These are phyloP conservation scores for Danielia reshetovae DNA, from an alignment of 805 yeast genomes.

Conservation along the genomic window DNA sequence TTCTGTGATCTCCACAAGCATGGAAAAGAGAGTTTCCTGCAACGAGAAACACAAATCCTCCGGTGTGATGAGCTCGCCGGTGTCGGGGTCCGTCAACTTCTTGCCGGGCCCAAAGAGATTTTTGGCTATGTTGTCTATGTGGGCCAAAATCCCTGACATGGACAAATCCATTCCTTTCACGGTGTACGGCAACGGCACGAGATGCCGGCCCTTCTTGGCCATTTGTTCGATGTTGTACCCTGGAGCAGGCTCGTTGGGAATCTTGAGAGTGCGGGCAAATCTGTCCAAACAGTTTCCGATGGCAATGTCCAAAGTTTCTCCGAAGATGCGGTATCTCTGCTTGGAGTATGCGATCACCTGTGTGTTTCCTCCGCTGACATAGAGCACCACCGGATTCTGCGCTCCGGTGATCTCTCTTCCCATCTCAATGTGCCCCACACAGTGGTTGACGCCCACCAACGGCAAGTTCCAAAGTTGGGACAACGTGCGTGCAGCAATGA, in stretches of 20 bases:
- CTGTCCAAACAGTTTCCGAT: conserved; percentile 96
- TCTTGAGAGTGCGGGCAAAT: conserved; percentile 86
- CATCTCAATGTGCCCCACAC: conserved; percentile 98
- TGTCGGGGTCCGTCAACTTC: conserved; percentile 34
- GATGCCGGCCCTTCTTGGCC: conserved; percentile 64
- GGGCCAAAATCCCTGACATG: conserved; percentile 92
- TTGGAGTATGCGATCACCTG: conserved; percentile 96
- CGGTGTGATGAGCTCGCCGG: conserved; percentile 56
- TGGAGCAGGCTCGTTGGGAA: conserved; percentile 92
- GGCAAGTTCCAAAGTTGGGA: conserved; percentile 80
- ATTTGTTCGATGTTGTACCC: conserved; percentile 96
- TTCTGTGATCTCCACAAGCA: conserved; percentile 97
- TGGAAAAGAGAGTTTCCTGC: conserved; percentile 89
- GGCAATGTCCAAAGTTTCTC: conserved; percentile 98
- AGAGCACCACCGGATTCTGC: conserved; percentile 90
- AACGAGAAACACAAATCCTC: conserved; percentile 91
- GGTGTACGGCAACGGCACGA: conserved; percentile 85
- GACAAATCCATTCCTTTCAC: conserved; percentile 98
- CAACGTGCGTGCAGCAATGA: conserved; percentile 84
- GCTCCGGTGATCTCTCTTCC: conserved; percentile 99
- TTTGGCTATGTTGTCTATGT: conserved; percentile 74
- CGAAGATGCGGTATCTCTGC: conserved; percentile 93
- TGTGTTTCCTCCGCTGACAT: conserved; percentile 98
- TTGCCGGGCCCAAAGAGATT: conserved; percentile 53
- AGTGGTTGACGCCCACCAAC: conserved; percentile 91